Base-by-base conservation (phyloP, 208 protist species). In the Borovskyia barvae region DNA sequence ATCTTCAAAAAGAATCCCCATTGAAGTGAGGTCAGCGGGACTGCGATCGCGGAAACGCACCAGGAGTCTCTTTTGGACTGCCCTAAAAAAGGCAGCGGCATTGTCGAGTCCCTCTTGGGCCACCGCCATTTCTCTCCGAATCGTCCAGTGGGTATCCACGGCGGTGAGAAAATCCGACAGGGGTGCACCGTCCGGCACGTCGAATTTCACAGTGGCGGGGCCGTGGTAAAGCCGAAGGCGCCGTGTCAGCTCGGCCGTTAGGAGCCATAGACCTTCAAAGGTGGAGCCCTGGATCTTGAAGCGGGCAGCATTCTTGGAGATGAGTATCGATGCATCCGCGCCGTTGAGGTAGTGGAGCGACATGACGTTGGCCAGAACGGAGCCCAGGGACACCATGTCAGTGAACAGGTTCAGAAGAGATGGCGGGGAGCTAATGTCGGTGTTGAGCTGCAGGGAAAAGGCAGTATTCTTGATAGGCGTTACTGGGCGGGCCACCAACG, bases 31-130 rank as follows among this genome's bases (percentile, higher is more conserved):
- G 24, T 79, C 73, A 14, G 72, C 70, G 8, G 92, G 91, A 66
- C 89, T 97, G 19, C 81, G 72, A 51, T 97, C 93, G 22, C 96
- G 92, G 56, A 95, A 97, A 24, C 92, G 66, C 3, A 82, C 67
- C 5, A 98, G 64, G 12, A 98, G 66, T 3, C 94, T 82, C 77
- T 97, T 97, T 71, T 98, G 80, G 19, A 98, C 82, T 1, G 75
- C 76, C 9, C 94, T 67, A 52, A 95, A 88, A 30, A 91, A 72
- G n/a, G 81, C 55, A 0, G 87, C 85, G 12, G 75, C 73, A 11
- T 73, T 14, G 25, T 80, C 72, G 29, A 97, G 66, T 2, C 25
- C 41, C 1, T 62, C 26, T 14, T 80, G 33, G 42, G 82, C 82
- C 9, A 62, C 47, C 0, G 52, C 30, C 50, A 95, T 59, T 53